phyloP scores from a whole-genome alignment of 148 eudicot genomes.

The Chenopodium suecicum region DNA sequence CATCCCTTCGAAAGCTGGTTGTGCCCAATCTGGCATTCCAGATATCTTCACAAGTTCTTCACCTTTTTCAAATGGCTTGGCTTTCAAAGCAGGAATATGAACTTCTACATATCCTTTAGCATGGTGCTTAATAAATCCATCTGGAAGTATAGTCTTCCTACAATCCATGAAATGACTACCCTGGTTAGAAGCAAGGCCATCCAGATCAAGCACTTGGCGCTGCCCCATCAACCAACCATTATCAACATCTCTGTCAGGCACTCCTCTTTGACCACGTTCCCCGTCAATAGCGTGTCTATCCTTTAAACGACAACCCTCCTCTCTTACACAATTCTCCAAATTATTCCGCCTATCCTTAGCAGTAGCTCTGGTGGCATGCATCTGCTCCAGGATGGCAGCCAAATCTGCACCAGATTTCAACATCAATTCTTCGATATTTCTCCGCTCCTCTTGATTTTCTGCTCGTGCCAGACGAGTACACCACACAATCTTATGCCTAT shows the following conservation, averaged over 20 bases:
- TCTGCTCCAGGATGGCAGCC: slow-evolving; percentile 64
- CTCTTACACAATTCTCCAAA: slow-evolving; percentile 67
- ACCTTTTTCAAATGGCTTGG: slow-evolving; percentile 44
- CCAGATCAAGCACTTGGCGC: slow-evolving; percentile 72
- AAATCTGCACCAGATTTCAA: slow-evolving; percentile 46
- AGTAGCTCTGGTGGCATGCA: slow-evolving; percentile 80
- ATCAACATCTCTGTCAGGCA: slow-evolving; percentile 55
- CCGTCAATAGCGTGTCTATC: slow-evolving; percentile 51
- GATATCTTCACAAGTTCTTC: slow-evolving; percentile 61
- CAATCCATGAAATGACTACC: slow-evolving; percentile 72
- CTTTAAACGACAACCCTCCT: slow-evolving; percentile 70
- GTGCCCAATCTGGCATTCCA: slow-evolving; percentile 73
- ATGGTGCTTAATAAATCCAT: slow-evolving; percentile 55
- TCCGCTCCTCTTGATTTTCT: slow-evolving; percentile 64
- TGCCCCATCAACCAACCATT: slow-evolving; percentile 70
- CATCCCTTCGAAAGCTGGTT: slow-evolving; percentile 70
- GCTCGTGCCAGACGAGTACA: slow-evolving; percentile 79
- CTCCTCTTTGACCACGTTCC: slow-evolving; percentile 40
- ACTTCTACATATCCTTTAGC: slow-evolving; percentile 73
- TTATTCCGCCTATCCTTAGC: slow-evolving; percentile 76
- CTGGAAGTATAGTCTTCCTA: slow-evolving; percentile 59
- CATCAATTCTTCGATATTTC: slow-evolving; percentile 70
- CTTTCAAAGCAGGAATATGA: slow-evolving; percentile 74
- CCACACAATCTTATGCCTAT: slow-evolving; percentile 68
- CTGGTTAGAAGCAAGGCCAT: slow-evolving; percentile 55